Evolutionary conservation across 345 rosid species (phyloP).

Genomic region (Lepidium sativum): DNA sequence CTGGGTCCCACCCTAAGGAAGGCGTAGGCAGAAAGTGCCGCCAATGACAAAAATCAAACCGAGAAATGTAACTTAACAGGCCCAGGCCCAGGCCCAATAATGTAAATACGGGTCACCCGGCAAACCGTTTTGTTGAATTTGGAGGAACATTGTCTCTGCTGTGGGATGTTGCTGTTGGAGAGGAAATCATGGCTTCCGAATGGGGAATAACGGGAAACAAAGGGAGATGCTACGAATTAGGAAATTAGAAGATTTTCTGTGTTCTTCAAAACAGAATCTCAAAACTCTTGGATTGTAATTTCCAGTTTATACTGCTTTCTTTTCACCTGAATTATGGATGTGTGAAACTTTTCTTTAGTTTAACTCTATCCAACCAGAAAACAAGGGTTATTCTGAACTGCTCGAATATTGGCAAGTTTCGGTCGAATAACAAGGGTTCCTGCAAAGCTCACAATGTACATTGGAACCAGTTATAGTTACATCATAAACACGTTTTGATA

Average conservation of each 20-base stretch:
- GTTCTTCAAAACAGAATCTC: no score
- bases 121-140: conserved; percentile 1
- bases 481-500: conserved; percentile 23
- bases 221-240: conserved; percentile 94
- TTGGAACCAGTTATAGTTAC: conserved; percentile 20
- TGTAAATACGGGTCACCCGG: background rate
- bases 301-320: no score
- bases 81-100: conserved; percentile 9
- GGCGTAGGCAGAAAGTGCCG: background rate
- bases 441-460: conserved; percentile 23
- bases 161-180: conserved; percentile 24
- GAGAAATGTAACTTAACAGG: background rate
- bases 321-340: no score
- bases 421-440: background rate
- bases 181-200: conserved; percentile 74
- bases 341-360: no score
- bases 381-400: conserved; percentile 1
- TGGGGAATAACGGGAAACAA: conserved; percentile 97
- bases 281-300: no score
- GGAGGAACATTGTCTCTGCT: background rate
- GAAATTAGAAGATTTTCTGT: no score
- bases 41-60: background rate
- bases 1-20: background rate
- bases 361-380: no score
- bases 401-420: background rate